Percentiles rank a stretch among this genome's conserved stretches.
Conservation (phyloP, 768 basidiomycete genomes). For the Phylloporus rhodoxanthus region DNA sequence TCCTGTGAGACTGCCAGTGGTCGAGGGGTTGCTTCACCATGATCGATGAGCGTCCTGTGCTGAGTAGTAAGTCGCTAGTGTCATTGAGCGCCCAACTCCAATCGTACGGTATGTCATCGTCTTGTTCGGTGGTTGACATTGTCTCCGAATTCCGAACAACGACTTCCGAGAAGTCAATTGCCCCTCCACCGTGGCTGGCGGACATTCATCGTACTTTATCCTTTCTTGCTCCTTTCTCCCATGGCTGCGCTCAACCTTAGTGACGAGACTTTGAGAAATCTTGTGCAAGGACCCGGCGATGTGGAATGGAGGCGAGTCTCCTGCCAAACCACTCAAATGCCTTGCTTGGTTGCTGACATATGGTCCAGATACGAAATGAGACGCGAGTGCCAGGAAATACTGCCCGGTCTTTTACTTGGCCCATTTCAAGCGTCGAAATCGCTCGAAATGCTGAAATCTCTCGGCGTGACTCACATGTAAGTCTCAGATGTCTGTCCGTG, state of each 20-base stretch:
- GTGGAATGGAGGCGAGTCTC: slow-evolving; percentile 72
- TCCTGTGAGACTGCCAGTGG: slow-evolving; percentile 3
- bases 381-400: slow-evolving; percentile 89
- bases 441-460: slow-evolving; percentile 54
- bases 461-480: slow-evolving; percentile 83
- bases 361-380: slow-evolving; percentile 82
- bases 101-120: slow-evolving; percentile 58
- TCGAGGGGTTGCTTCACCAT: neutral
- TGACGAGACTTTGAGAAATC: slow-evolving; percentile 44
- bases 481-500: neutral
- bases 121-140: slow-evolving; percentile 37
- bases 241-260: slow-evolving; percentile 24
- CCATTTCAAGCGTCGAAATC: slow-evolving; percentile 88
- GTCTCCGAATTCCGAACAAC: slow-evolving; percentile 26
- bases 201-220: neutral
- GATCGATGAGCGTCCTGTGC: slow-evolving; percentile 31
- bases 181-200: slow-evolving; percentile 1
- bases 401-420: slow-evolving; percentile 75
- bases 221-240: neutral
- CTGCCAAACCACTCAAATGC: neutral
- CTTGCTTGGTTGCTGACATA: slow-evolving; percentile 6
- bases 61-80: slow-evolving; percentile 7
- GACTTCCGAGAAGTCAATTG: slow-evolving; percentile 14
- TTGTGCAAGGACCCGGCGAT: slow-evolving; percentile 76
- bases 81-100: slow-evolving; percentile 4